These are phyloP conservation scores for Volvariella volvacea DNA, from an alignment of 1,284 basidiomycete species.

Conservation along the genomic window DNA sequence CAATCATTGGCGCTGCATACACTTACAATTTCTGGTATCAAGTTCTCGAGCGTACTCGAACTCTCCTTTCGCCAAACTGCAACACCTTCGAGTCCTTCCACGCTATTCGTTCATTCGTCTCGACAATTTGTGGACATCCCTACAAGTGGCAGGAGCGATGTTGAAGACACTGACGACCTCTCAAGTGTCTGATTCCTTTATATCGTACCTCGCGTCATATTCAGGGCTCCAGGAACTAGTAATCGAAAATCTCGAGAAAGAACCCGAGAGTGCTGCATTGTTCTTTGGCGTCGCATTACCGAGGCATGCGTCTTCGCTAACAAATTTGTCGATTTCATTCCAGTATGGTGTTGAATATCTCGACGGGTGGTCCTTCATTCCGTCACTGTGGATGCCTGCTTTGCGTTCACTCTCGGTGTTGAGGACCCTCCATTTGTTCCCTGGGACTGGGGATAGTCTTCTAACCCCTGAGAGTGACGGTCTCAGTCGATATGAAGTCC, in stretches of 20 bases:
- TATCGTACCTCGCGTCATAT: neutral
- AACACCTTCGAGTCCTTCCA: neutral
- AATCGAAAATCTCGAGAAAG: neutral
- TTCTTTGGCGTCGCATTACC: neutral
- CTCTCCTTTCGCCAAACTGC: neutral
- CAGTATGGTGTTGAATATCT: no score
- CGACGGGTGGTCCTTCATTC: no score
- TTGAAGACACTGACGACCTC: neutral
- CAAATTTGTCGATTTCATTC: neutral
- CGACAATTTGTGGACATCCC: neutral
- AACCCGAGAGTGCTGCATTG: neutral
- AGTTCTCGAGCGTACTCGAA: no score
- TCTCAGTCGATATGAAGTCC: no score
- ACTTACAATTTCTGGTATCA: no score
- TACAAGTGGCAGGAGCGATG: neutral
- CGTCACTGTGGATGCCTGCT: no score
- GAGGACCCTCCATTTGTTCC: no score
- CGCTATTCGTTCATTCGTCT: neutral
- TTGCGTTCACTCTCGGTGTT: no score
- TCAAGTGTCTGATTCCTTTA: neutral
- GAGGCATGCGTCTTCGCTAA: neutral
- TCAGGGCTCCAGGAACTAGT: neutral
- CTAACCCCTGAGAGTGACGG: no score
- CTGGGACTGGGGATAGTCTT: no score
- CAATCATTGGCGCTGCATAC: no score